phyloP scores from a whole-genome alignment of 768 basidiomycete genomes.

The Rubroboletus pulcherrimus region DNA sequence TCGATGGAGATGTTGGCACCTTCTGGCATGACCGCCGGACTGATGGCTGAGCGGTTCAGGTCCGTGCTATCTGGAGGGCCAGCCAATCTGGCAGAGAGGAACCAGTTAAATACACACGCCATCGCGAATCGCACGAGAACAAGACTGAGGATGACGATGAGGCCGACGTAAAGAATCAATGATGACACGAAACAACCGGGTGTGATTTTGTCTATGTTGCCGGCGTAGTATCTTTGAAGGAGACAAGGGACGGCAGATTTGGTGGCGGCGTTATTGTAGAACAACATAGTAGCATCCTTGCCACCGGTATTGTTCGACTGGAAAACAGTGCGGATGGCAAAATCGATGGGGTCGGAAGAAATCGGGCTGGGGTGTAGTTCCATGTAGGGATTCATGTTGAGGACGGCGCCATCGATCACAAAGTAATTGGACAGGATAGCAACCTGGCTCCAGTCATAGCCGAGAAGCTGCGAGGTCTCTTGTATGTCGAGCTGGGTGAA shows the following conservation, averaged over 20 bases:
- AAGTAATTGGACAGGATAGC: constrained; percentile 67
- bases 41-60: constrained; percentile 80
- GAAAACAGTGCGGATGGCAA: constrained; percentile 69
- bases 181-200: constrained; percentile 93
- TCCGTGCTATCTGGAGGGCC: constrained; percentile 68
- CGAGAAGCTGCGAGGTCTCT: constrained; percentile 67
- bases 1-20: constrained; percentile 94
- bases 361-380: constrained; percentile 64
- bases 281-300: constrained; percentile 87
- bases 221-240: constrained; percentile 81
- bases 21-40: constrained; percentile 93
- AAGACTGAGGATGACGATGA: constrained; percentile 87
- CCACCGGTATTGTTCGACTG: constrained; percentile 51
- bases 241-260: constrained; percentile 75
- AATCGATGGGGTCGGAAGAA: constrained; percentile 73
- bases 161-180: constrained; percentile 83
- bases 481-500: constrained; percentile 58
- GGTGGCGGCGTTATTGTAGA: constrained; percentile 67
- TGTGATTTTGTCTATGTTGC: constrained; percentile 94
- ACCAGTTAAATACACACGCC: constrained; percentile 98
- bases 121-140: constrained; percentile 91
- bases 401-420: constrained; percentile 89
- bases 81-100: constrained; percentile 78
- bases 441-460: constrained; percentile 92
- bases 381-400: constrained; percentile 90